A percentile compares a stretch with the other conserved stretches of the same genome.
Conservation (phyloP, 1,139 yeast species). For the Suhomyces chickasaworum region DNA sequence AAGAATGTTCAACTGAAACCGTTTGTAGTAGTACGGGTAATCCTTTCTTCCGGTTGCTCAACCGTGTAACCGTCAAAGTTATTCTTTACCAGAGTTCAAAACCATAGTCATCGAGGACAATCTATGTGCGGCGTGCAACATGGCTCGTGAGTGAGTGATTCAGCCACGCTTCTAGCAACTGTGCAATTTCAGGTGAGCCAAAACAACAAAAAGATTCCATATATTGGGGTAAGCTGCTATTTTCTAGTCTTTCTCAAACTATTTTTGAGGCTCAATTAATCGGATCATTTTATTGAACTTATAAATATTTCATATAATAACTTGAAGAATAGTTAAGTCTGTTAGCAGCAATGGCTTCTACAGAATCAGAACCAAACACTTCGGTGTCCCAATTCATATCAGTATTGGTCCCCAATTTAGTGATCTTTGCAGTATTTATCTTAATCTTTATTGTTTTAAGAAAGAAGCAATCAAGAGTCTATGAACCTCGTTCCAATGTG, state of each 20-base stretch:
- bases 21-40: too few species aligned
- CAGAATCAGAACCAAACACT: conserved; percentile 16
- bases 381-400: conserved; percentile 47
- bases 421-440: conserved; percentile 59
- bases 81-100: conserved; percentile 4
- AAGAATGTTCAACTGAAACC: background rate
- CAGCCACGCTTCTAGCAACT: conserved; percentile 12
- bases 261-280: background rate
- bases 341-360: background rate
- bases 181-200: conserved; percentile 8
- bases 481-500: conserved; percentile 74
- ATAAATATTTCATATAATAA: background rate
- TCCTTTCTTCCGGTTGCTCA: background rate
- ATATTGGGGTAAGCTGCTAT: background rate
- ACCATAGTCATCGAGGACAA: conserved; percentile 7
- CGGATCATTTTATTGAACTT: background rate
- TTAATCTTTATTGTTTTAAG: conserved; percentile 63
- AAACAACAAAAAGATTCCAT: conserved; percentile 1
- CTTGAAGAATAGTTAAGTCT: background rate
- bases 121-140: conserved; percentile 5
- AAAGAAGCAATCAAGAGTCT: conserved; percentile 66
- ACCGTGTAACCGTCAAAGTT: conserved; percentile 1
- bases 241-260: background rate
- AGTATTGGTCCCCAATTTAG: conserved; percentile 39
- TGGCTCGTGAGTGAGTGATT: conserved; percentile 5